Evolutionary conservation across 805 yeast species (phyloP).

Genomic region (Metschnikowia amazonensis): DNA sequence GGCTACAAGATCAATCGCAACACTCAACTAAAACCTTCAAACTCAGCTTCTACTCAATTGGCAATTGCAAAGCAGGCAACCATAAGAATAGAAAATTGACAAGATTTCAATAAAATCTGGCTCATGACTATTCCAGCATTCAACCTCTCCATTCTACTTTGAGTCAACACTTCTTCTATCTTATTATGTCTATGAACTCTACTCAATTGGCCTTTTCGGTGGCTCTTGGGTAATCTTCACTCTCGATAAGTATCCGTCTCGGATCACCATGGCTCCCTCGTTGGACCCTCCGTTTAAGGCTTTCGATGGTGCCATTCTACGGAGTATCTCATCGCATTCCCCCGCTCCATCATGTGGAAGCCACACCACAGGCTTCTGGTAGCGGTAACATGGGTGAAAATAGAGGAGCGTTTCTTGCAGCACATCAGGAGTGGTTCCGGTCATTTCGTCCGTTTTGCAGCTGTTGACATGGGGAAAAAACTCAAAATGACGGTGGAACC

Average conservation of each 20-base stretch:
- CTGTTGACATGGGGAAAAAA: constrained; percentile 23
- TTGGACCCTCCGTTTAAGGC: constrained; percentile 13
- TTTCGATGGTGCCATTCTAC: neutral
- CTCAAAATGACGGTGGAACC: constrained; percentile 32
- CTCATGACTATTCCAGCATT: no score
- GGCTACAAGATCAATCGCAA: no score
- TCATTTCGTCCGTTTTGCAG: neutral
- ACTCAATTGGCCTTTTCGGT: constrained; percentile 1
- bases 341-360: constrained; percentile 26
- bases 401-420: constrained; percentile 20
- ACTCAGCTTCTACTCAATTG: no score
- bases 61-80: no score
- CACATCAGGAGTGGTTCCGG: neutral
- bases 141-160: no score
- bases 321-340: constrained; percentile 5
- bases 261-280: constrained; percentile 10
- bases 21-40: no score
- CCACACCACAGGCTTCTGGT: constrained; percentile 37
- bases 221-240: constrained; percentile 13
- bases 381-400: constrained; percentile 38
- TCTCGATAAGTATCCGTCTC: constrained; percentile 6
- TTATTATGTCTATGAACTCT: no score
- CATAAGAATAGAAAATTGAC: no score
- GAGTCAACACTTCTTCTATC: no score
- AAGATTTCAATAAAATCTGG: no score